These are phyloP conservation scores for Trichoderma asperelloides DNA, from an alignment of 495 filamentous ascomycete genomes.

Conservation along the genomic window DNA sequence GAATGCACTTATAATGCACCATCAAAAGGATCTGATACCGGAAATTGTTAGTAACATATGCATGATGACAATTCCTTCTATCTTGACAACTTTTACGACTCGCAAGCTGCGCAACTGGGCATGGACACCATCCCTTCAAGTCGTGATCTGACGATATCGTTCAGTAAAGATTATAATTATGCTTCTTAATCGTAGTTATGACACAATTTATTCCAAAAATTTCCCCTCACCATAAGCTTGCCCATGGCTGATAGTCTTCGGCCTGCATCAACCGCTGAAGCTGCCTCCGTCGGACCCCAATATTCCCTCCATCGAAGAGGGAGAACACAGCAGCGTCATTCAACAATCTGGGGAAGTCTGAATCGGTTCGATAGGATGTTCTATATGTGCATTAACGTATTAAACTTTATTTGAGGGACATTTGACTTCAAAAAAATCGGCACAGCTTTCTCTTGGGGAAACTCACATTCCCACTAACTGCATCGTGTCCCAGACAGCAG, in stretches of 20 bases:
- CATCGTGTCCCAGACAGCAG: constrained; percentile 39
- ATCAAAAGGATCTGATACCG: no score
- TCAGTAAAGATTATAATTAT: not conserved
- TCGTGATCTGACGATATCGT: constrained; percentile 11
- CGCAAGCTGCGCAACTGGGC: not conserved
- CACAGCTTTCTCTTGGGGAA: not conserved
- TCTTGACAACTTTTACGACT: not conserved
- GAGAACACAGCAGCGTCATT: constrained; percentile 42
- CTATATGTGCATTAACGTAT: constrained; percentile 17
- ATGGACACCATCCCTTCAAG: constrained; percentile 20
- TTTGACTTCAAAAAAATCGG: not conserved
- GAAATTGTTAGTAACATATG: no score
- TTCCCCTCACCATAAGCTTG: constrained; percentile 8
- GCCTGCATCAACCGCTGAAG: constrained; percentile 39
- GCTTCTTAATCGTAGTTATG: not conserved
- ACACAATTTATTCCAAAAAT: not conserved
- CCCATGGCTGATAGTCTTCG: constrained; percentile 39
- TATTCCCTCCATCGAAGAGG: constrained; percentile 49
- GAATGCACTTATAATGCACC: no score
- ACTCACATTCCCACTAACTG: constrained; percentile 40
- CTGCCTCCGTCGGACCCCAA: constrained; percentile 43
- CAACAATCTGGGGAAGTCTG: constrained; percentile 37
- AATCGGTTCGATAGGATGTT: constrained; percentile 32
- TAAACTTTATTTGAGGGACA: not conserved
- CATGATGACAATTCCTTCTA: no score